Evolutionary conservation across 2,329 filamentous ascomycete species (phyloP), one percentile per base, ranked within the genome.

Genomic region (Sporothrix dimorphospora): DNA sequence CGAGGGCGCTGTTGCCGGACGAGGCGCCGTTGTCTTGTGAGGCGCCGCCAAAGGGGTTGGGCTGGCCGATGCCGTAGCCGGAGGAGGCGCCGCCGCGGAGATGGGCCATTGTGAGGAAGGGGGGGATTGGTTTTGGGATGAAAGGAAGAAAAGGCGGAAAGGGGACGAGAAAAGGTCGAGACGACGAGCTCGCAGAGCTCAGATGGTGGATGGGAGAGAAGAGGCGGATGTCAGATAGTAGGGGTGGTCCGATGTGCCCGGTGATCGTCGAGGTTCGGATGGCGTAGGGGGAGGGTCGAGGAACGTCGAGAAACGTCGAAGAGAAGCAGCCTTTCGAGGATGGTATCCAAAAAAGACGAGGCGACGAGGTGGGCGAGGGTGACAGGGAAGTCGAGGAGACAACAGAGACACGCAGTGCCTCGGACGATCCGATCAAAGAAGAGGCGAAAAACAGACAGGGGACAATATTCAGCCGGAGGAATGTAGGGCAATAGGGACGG

Each of bases 61-160:
- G 89, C 81, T 90, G 88, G 79, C 91, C 91, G 81, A 96, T 88
- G 83, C 94, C 93, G 84, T 97, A 97, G 82, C 92, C 92, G 79
- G 92, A 65, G 79, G 92, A 65, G 12, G 59, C 38, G 59, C 59
- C 91, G 81, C 90, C 89, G 83, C 91, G 85, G 76, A 84, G 80
- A 76, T 84, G 82, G 75, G 83, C 81, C 83, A 84, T 84, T 75
- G 74, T 61, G 70, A 27, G 70, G 19, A 67, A 38, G 40, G 51
- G 59, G 42, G 45, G 42, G 21, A 21, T 42, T 19, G 21, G 30
- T 42, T 19, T 27, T 19, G 24, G 19, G 16, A 16, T 14, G 8
- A 34, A 19, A 3, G 34, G 65, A 38, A 16, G 47, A 11, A 19
- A 8, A 1, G 40, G 21, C 12, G 40, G 40, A 14, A 9, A 16